Percentiles rank a stretch among this genome's conserved stretches.
Conservation (phyloP, 1,139 yeast species). For the Geotrichum reessii region DNA sequence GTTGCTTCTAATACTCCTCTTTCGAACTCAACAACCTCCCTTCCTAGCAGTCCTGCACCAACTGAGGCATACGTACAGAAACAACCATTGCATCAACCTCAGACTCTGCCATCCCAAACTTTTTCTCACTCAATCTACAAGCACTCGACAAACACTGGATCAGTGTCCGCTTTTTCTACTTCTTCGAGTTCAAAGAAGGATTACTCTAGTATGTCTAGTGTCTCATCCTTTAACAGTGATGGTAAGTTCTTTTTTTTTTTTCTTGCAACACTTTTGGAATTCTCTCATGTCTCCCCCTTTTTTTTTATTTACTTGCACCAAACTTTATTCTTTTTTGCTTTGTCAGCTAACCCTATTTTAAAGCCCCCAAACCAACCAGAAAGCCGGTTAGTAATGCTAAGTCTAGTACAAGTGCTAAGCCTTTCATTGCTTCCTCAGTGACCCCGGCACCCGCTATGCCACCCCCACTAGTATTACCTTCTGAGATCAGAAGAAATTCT, state of each 20-base stretch:
- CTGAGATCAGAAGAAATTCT: conserved; percentile 30
- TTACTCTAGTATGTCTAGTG: conserved; percentile 10
- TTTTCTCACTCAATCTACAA: conserved; percentile 3
- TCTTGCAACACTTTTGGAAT: background rate
- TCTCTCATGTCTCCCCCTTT: background rate
- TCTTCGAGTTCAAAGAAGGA: conserved; percentile 12
- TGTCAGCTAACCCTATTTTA: conserved; percentile 9
- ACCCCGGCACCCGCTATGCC: conserved; percentile 17
- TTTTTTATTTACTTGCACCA: background rate
- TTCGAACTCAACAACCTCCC: conserved; percentile 5
- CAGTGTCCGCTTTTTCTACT: conserved; percentile 9
- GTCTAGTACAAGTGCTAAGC: background rate
- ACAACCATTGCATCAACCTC: background rate
- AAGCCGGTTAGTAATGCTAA: background rate
- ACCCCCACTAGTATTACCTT: conserved; percentile 29
- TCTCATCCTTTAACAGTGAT: conserved; percentile 8
- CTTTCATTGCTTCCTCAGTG: conserved; percentile 16
- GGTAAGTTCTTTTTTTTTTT: conserved; percentile 6
- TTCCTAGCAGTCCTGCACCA: conserved; percentile 10
- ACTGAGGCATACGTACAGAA: background rate
- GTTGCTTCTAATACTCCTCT: conserved; percentile 6
- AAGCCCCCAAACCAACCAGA: background rate
- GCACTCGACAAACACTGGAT: conserved; percentile 2
- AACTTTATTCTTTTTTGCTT: conserved; percentile 7
- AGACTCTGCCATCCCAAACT: background rate